Evolutionary conservation across 2,329 filamentous ascomycete species (phyloP).

Genomic region (Seiridium cupressi): DNA sequence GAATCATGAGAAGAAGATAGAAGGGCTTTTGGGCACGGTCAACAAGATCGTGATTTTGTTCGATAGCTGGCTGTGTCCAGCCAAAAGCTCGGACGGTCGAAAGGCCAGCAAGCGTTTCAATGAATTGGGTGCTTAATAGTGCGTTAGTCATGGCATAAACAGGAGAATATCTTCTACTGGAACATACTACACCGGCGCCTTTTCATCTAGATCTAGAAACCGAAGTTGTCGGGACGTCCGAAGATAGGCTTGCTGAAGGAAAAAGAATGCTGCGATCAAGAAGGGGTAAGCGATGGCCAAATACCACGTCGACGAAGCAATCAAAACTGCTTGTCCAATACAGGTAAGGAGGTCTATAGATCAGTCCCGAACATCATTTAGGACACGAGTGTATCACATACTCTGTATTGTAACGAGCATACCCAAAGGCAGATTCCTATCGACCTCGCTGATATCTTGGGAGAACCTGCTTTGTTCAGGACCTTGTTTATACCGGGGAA

Average conservation of each 20-base stretch:
- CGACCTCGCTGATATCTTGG: slow-evolving; percentile 1
- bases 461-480: background rate
- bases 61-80: background rate
- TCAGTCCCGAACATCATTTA: background rate
- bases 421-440: slow-evolving; percentile 2
- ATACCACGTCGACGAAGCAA: background rate
- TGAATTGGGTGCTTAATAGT: slow-evolving; percentile 9
- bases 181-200: slow-evolving; percentile 26
- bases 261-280: slow-evolving; percentile 20
- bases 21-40: background rate
- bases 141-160: background rate
- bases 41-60: background rate
- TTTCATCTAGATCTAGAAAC: slow-evolving; percentile 29
- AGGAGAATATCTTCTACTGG: background rate
- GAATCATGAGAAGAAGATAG: background rate
- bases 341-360: background rate
- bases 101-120: background rate
- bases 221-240: slow-evolving; percentile 31
- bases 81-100: background rate
- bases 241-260: slow-evolving; percentile 29
- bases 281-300: slow-evolving; percentile 18
- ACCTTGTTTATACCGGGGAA: background rate
- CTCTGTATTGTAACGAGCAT: slow-evolving; percentile 7
- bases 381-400: background rate
- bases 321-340: background rate